A percentile compares a stretch with the other conserved stretches of the same genome.
Evolutionary conservation across 306 rosid species (phyloP).

Genomic region (Corylus heterophylla): DNA sequence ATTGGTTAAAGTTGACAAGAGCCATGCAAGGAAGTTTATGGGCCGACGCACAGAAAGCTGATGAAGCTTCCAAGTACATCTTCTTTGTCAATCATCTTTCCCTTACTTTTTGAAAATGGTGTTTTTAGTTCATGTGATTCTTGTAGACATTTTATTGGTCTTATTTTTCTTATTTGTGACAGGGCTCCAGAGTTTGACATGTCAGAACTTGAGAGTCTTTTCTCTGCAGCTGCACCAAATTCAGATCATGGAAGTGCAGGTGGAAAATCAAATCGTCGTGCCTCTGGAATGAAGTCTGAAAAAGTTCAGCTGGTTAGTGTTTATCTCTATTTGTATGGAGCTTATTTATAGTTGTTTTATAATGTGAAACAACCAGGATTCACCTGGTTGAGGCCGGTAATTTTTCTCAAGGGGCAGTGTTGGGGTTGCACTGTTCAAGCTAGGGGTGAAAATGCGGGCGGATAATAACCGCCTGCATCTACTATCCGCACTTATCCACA

Average conservation of each 20-base stretch:
- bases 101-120: slow-evolving; percentile 15
- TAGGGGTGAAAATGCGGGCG: too few relatives aligned
- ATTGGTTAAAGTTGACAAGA: slow-evolving; percentile 92
- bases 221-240: slow-evolving; percentile 74
- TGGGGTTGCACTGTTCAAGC: not conserved
- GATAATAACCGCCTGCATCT: too few relatives aligned
- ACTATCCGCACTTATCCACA: too few relatives aligned
- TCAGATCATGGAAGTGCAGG: slow-evolving; percentile 44
- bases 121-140: slow-evolving; percentile 16
- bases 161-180: slow-evolving; percentile 31
- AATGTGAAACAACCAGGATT: slow-evolving; percentile 16
- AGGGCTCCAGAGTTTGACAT: slow-evolving; percentile 99
- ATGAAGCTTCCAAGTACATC: slow-evolving; percentile 75
- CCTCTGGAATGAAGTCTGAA: slow-evolving; percentile 60
- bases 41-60: slow-evolving; percentile 87
- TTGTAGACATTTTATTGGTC: slow-evolving; percentile 16
- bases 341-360: not conserved
- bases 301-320: slow-evolving; percentile 82
- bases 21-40: slow-evolving; percentile 97
- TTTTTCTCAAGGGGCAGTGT: not conserved
- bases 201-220: slow-evolving; percentile 92
- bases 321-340: slow-evolving; percentile 12
- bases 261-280: slow-evolving; percentile 52
- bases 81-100: slow-evolving; percentile 24
- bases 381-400: slow-evolving; percentile 7